A percentile compares a stretch with the other conserved stretches of the same genome.
These are phyloP conservation scores for Rhododendron mucronatum DNA, from an alignment of 148 eudicot genomes.

Conservation along the genomic window DNA sequence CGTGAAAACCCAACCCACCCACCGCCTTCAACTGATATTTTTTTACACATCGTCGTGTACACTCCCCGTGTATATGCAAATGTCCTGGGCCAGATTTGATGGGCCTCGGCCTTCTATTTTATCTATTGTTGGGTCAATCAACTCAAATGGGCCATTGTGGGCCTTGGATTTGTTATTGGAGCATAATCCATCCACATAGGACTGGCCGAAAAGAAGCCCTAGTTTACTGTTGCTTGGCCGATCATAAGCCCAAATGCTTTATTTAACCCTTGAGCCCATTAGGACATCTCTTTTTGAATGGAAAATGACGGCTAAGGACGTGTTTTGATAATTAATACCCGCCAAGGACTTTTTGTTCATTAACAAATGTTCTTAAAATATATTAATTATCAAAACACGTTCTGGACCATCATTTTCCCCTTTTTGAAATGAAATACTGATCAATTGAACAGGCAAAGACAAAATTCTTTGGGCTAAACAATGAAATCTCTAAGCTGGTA, in stretches of 20 bases:
- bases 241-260: background rate
- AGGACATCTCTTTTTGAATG: too few species aligned
- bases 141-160: background rate
- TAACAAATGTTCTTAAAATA: too few species aligned
- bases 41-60: background rate
- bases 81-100: background rate
- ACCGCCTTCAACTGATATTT: background rate
- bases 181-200: too few species aligned
- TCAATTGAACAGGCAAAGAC: background rate
- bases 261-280: background rate
- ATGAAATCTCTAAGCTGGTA: background rate
- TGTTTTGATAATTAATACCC: too few species aligned
- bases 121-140: background rate
- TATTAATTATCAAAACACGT: too few species aligned
- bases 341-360: too few species aligned
- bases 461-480: background rate
- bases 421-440: too few species aligned
- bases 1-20: background rate
- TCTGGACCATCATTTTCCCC: too few species aligned
- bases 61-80: background rate
- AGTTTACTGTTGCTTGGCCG: background rate
- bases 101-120: background rate
- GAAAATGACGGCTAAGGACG: too few species aligned
- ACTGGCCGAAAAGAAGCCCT: too few species aligned
- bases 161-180: too few species aligned